A percentile compares a stretch with the other conserved stretches of the same genome.
Evolutionary conservation across 768 basidiomycete genomes (phyloP).

Genomic region (Stropharia rugosoannulata): DNA sequence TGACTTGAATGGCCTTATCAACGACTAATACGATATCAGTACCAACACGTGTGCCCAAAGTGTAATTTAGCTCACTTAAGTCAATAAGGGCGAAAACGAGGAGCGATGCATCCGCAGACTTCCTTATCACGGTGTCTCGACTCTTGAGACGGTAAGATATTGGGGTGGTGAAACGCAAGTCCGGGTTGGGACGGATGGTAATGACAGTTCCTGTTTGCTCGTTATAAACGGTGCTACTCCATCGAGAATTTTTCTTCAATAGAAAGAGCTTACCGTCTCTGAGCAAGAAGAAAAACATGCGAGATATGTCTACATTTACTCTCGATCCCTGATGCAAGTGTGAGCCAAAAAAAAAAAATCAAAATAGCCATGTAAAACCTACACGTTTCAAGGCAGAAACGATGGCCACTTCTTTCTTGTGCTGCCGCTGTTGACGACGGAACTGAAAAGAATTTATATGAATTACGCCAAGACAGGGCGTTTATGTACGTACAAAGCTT

Average conservation of each 20-base stretch:
- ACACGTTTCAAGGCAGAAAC: neutral
- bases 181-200: slow-evolving; percentile 49
- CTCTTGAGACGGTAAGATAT: slow-evolving; percentile 56
- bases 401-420: slow-evolving; percentile 1
- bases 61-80: slow-evolving; percentile 29
- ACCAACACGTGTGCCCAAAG: neutral
- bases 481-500: neutral
- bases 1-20: slow-evolving; percentile 63
- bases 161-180: slow-evolving; percentile 49
- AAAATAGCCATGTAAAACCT: neutral
- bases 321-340: slow-evolving; percentile 43
- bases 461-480: slow-evolving; percentile 3
- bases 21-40: slow-evolving; percentile 44
- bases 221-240: neutral
- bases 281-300: slow-evolving; percentile 68
- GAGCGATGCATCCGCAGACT: slow-evolving; percentile 64
- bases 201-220: slow-evolving; percentile 56
- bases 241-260: neutral
- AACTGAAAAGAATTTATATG: neutral
- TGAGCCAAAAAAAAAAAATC: neutral
- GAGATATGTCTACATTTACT: slow-evolving; percentile 54
- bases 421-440: neutral
- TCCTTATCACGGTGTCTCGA: slow-evolving; percentile 58
- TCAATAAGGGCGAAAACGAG: slow-evolving; percentile 71
- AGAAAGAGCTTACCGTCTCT: slow-evolving; percentile 47